Conservation (phyloP, 768 basidiomycete species). For the Cubamyces sp. region DNA sequence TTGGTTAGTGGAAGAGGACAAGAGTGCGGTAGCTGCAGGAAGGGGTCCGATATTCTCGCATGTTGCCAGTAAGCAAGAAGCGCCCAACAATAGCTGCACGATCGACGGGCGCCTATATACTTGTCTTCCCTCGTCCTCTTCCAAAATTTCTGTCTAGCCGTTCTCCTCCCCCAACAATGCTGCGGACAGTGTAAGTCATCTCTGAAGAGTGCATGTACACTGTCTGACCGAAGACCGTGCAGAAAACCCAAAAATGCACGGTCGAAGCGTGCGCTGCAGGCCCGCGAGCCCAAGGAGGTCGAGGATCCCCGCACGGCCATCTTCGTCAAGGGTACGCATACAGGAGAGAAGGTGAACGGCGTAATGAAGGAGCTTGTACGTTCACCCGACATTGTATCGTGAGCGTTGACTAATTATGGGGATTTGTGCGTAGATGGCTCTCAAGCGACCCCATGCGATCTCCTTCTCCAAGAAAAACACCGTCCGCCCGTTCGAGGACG, state of each 20-base stretch:
- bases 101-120: conserved; percentile 12
- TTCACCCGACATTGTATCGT: conserved; percentile 16
- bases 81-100: conserved; percentile 5
- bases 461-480: conserved; percentile 94
- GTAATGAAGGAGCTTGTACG: conserved; percentile 91
- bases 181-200: conserved; percentile 36
- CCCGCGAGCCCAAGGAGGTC: conserved; percentile 85
- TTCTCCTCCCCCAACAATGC: conserved; percentile 18
- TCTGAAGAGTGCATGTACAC: neutral
- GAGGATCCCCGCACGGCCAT: conserved; percentile 87
- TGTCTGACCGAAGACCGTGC: neutral
- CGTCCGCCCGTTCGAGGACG: conserved; percentile 88
- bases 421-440: conserved; percentile 67
- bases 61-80: neutral
- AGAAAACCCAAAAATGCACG: conserved; percentile 97
- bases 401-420: neutral
- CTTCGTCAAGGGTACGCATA: conserved; percentile 88
- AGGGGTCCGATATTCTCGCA: neutral
- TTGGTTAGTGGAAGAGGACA: too few relatives aligned
- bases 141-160: conserved; percentile 11
- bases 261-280: conserved; percentile 86
- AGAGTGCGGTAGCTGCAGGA: neutral
- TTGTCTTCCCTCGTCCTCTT: neutral
- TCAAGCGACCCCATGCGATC: conserved; percentile 90
- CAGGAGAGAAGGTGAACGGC: conserved; percentile 75